phyloP scores from a whole-genome alignment of 2,329 filamentous ascomycete genomes.

The Huntiella decipiens region DNA sequence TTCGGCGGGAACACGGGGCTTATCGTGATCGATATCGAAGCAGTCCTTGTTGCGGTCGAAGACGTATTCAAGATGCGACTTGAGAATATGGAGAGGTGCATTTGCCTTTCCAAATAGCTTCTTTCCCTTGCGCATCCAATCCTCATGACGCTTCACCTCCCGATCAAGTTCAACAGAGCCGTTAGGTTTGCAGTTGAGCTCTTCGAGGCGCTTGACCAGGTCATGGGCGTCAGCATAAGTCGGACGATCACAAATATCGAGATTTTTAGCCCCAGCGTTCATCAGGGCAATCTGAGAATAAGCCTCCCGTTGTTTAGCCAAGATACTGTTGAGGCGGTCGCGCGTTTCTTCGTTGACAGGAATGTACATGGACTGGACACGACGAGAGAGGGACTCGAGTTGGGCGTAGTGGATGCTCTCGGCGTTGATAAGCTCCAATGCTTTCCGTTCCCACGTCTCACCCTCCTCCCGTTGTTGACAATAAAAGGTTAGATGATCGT shows the following conservation, averaged over 20 bases:
- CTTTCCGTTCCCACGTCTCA: constrained; percentile 80
- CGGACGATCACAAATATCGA: constrained; percentile 60
- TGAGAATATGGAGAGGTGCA: constrained; percentile 85
- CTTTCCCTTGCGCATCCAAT: constrained; percentile 98
- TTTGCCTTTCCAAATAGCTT: constrained; percentile 97
- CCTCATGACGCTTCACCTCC: constrained; percentile 85
- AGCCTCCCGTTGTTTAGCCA: constrained; percentile 89
- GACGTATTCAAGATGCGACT: constrained; percentile 85
- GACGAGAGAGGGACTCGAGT: constrained; percentile 72
- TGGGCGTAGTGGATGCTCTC: constrained; percentile 88
- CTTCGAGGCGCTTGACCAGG: constrained; percentile 69
- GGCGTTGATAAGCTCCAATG: constrained; percentile 77
- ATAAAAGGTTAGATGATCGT: constrained; percentile 60
- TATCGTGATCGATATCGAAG: constrained; percentile 71
- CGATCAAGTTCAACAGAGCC: constrained; percentile 87
- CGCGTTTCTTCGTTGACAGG: constrained; percentile 72
- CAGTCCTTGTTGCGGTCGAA: constrained; percentile 76
- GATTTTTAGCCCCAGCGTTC: constrained; percentile 56
- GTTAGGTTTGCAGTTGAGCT: constrained; percentile 78
- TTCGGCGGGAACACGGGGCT: constrained; percentile 75
- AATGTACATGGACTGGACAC: constrained; percentile 49
- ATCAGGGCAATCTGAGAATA: constrained; percentile 73
- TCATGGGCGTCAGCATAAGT: constrained; percentile 81
- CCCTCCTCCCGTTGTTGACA: constrained; percentile 59
- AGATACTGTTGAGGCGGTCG: constrained; percentile 67